phyloP scores from a whole-genome alignment of 2,329 filamentous ascomycete species.

The Beauveria asiatica region DNA sequence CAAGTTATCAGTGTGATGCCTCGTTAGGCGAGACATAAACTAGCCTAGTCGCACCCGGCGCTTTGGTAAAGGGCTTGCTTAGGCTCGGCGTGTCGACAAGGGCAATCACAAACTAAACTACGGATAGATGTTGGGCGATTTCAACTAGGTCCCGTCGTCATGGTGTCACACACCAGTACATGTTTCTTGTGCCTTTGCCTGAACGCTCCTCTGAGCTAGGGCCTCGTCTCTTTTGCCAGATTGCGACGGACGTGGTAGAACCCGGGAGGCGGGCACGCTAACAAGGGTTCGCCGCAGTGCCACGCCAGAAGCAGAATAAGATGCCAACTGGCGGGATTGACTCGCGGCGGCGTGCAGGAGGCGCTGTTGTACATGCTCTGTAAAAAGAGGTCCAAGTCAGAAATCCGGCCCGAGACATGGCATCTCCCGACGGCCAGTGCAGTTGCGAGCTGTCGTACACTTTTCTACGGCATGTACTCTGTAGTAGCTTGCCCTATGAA shows the following conservation, averaged over 20 bases:
- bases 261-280: neutral
- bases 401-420: conserved; percentile 1
- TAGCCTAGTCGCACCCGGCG: neutral
- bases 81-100: neutral
- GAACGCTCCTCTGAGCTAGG: neutral
- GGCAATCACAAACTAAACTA: neutral
- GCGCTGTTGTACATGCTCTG: neutral
- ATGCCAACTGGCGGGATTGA: conserved; percentile 2
- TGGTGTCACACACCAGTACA: neutral
- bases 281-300: neutral
- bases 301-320: neutral
- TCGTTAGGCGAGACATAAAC: neutral
- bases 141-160: neutral
- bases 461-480: neutral
- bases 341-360: neutral
- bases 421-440: neutral
- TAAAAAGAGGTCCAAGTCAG: neutral
- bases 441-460: neutral
- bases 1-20: too few species aligned
- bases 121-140: neutral
- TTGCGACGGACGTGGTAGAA: conserved; percentile 9
- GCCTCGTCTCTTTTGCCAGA: neutral
- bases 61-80: conserved; percentile 5
- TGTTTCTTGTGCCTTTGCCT: neutral
- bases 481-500: neutral